Percentiles rank a stretch among this genome's conserved stretches.
Evolutionary conservation across 2,329 filamentous ascomycete genomes (phyloP).

Genomic region (Pestalotiopsis sp.): DNA sequence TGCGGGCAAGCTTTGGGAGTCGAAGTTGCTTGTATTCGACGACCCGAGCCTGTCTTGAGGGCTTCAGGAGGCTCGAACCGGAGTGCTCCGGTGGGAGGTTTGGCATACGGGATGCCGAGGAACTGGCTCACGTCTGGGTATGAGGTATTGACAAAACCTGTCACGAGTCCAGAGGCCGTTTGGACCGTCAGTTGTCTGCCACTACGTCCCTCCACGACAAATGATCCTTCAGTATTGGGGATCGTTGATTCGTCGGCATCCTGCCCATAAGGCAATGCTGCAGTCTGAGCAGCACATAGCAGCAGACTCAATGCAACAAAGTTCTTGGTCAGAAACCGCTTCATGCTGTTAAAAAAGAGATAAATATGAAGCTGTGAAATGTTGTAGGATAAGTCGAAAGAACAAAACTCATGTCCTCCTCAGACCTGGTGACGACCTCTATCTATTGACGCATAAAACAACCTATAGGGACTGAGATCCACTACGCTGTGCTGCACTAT

Average conservation of each 20-base stretch:
- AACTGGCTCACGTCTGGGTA: background rate
- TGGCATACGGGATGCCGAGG: constrained; percentile 19
- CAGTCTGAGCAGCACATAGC: background rate
- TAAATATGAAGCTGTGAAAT: background rate
- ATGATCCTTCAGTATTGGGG: background rate
- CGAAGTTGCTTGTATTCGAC: background rate
- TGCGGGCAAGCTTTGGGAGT: constrained; percentile 7
- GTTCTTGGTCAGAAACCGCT: background rate
- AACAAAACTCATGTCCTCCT: no score
- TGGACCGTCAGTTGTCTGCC: background rate
- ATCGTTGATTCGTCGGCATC: background rate
- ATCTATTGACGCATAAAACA: no score
- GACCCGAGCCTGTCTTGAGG: background rate
- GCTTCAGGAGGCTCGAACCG: constrained; percentile 18
- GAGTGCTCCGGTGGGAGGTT: constrained; percentile 15
- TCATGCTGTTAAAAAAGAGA: background rate
- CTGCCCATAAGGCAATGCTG: background rate
- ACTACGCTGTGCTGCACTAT: no score
- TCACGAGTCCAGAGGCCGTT: background rate
- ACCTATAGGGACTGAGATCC: no score
- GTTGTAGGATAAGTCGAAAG: no score
- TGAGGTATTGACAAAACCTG: background rate
- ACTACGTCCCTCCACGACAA: no score
- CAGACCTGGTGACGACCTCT: no score
- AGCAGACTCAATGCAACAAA: background rate